These are phyloP conservation scores for Suhomyces chickasaworum DNA, from an alignment of 1,139 yeast genomes.

Conservation along the genomic window DNA sequence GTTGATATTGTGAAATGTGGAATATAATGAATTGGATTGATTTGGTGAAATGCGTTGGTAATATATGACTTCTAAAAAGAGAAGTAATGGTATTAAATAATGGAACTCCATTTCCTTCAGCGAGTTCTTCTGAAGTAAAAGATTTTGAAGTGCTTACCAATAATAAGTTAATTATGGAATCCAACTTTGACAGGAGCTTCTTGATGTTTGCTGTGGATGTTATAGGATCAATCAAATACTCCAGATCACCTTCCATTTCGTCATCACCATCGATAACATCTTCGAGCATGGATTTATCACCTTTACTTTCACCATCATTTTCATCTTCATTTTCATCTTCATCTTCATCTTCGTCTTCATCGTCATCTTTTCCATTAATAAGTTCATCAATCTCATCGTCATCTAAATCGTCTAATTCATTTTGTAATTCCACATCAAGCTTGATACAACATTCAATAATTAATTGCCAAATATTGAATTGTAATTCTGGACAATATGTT, in stretches of 20 bases:
- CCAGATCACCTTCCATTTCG: slow-evolving; percentile 42
- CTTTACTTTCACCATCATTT: slow-evolving; percentile 22
- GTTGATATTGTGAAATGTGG: slow-evolving; percentile 77
- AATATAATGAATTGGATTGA: slow-evolving; percentile 86
- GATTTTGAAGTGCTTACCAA: slow-evolving; percentile 52
- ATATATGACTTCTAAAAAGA: slow-evolving; percentile 74
- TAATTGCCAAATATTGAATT: slow-evolving; percentile 75
- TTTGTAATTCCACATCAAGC: slow-evolving; percentile 91
- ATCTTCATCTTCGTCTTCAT: slow-evolving; percentile 30
- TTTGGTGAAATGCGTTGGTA: slow-evolving; percentile 92
- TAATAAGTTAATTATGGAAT: slow-evolving; percentile 59
- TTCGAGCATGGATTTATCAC: slow-evolving; percentile 25
- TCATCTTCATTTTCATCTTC: slow-evolving; percentile 30
- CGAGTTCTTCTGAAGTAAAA: slow-evolving; percentile 54
- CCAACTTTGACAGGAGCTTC: slow-evolving; percentile 66
- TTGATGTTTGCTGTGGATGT: slow-evolving; percentile 57
- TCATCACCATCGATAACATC: slow-evolving; percentile 22
- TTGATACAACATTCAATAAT: slow-evolving; percentile 79
- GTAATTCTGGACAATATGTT: slow-evolving; percentile 73
- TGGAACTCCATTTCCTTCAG: slow-evolving; percentile 67
- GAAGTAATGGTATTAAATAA: slow-evolving; percentile 75
- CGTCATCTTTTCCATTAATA: slow-evolving; percentile 54
- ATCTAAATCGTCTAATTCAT: slow-evolving; percentile 75
- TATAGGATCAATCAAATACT: slow-evolving; percentile 38
- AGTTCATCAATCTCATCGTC: slow-evolving; percentile 76